Base-by-base conservation (phyloP, 2,329 filamentous ascomycete species). In the Claviceps maximensis region DNA sequence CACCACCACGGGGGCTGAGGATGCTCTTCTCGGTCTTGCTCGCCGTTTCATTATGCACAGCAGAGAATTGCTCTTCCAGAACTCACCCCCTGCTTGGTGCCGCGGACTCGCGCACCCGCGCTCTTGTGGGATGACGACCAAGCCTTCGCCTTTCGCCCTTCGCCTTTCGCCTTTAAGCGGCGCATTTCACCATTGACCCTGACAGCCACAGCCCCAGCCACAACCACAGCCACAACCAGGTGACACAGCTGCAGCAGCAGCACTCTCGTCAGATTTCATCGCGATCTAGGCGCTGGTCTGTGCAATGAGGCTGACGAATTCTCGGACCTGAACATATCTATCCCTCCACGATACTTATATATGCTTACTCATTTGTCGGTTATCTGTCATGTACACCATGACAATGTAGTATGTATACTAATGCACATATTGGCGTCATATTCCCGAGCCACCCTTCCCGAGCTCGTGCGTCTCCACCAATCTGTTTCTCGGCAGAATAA, bases 121-220 rank as follows among this genome's bases (percentile, higher is more conserved):
- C n/a, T n/a, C n/a, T n/a, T n/a, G 38, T 50, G 53, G 46, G 53
- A 54, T 56, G 56, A 56, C 52, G 53, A 56, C 50, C 52, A 52
- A 47, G 44, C 19, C 50, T 45, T 48, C 42, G 46, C n/a, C 36
- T 31, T 47, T 50, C 10, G 6, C 45, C 4, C 25, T 27, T n/a
- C n/a, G n/a, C n/a, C n/a, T n/a, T n/a, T n/a, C n/a, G n/a, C n/a
- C n/a, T n/a, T n/a, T n/a, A n/a, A n/a, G n/a, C n/a, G n/a, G n/a
- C n/a, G n/a, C n/a, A n/a, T n/a, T n/a, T n/a, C n/a, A n/a, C n/a
- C n/a, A n/a, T n/a, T n/a, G n/a, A n/a, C n/a, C n/a, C n/a, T n/a
- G n/a, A n/a, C n/a, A n/a, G n/a, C n/a, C n/a, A n/a, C n/a, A n/a
- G n/a, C n/a, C n/a, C n/a, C n/a, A n/a, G n/a, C n/a, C n/a, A n/a